phyloP scores from a whole-genome alignment of 306 rosid species.

The Quercus alba region DNA sequence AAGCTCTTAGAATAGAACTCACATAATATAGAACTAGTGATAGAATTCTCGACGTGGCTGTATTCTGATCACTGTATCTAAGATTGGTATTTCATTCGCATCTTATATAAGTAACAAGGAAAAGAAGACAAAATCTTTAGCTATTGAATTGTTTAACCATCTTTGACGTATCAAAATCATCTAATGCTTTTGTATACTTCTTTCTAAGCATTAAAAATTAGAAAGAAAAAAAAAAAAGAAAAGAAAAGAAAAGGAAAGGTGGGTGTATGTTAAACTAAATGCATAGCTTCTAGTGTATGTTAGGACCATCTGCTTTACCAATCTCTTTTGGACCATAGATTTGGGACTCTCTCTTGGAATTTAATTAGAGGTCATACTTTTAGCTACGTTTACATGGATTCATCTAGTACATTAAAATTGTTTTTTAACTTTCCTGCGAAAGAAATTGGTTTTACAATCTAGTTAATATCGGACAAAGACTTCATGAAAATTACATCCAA shows the following conservation, averaged over 20 bases:
- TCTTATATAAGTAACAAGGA: too few relatives aligned
- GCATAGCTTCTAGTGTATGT: neutral
- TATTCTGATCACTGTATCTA: too few relatives aligned
- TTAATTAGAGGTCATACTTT: neutral
- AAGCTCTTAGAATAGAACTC: too few relatives aligned
- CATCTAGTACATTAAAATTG: neutral
- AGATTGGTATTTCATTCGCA: too few relatives aligned
- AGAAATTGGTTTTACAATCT: neutral
- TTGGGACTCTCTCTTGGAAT: neutral
- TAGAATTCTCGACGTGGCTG: too few relatives aligned
- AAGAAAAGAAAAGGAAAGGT: neutral
- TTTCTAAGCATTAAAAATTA: neutral
- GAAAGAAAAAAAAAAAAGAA: neutral
- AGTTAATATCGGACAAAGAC: neutral
- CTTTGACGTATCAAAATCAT: too few relatives aligned
- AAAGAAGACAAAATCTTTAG: too few relatives aligned
- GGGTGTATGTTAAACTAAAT: neutral
- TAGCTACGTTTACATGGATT: neutral
- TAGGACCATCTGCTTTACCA: neutral
- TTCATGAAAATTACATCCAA: neutral
- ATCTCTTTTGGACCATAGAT: neutral
- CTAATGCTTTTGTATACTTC: too few relatives aligned
- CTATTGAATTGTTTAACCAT: too few relatives aligned
- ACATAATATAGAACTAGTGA: too few relatives aligned
- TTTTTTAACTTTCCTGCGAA: neutral